These are phyloP conservation scores for Verruconis gallopava DNA, from an alignment of 2,329 filamentous ascomycete genomes.

Conservation along the genomic window DNA sequence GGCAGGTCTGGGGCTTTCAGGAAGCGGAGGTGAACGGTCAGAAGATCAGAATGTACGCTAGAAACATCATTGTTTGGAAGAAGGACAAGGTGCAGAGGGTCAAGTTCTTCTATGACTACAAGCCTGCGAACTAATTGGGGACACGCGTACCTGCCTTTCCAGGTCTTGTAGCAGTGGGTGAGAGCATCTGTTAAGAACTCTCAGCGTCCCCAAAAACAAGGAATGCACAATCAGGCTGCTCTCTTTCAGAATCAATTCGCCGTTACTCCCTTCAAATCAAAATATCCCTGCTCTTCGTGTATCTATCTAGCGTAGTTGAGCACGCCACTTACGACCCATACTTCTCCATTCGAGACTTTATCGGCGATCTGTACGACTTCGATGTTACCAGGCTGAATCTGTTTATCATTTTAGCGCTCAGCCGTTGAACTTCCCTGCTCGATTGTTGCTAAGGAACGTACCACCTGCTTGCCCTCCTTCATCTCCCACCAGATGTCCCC, in stretches of 20 bases:
- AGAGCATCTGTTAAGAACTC: no score
- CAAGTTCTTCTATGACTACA: slow-evolving; percentile 23
- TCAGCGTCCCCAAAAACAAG: no score
- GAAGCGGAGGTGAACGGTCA: slow-evolving; percentile 15
- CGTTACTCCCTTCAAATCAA: no score
- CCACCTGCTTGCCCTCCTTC: slow-evolving; percentile 51
- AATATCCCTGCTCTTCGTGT: no score
- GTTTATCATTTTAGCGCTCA: no score
- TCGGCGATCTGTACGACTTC: slow-evolving; percentile 64
- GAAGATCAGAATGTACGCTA: slow-evolving; percentile 19
- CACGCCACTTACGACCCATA: slow-evolving; percentile 61
- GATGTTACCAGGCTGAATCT: slow-evolving; percentile 69
- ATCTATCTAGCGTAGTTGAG: slow-evolving; percentile 22
- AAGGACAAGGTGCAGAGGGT: slow-evolving; percentile 19
- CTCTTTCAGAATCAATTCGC: no score
- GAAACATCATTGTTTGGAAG: slow-evolving; percentile 23
- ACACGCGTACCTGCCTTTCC: no score
- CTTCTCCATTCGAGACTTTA: slow-evolving; percentile 73
- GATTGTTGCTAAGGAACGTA: no score
- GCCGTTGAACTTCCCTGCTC: slow-evolving; percentile 13
- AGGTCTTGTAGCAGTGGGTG: no score
- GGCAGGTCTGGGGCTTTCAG: slow-evolving; percentile 22
- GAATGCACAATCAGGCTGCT: no score
- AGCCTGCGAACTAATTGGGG: neutral
- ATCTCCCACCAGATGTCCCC: slow-evolving; percentile 73